A percentile compares a stretch with the other conserved stretches of the same genome.
Conservation (phyloP, 169 alveolate genomes). For the Perkinsus olseni region DNA sequence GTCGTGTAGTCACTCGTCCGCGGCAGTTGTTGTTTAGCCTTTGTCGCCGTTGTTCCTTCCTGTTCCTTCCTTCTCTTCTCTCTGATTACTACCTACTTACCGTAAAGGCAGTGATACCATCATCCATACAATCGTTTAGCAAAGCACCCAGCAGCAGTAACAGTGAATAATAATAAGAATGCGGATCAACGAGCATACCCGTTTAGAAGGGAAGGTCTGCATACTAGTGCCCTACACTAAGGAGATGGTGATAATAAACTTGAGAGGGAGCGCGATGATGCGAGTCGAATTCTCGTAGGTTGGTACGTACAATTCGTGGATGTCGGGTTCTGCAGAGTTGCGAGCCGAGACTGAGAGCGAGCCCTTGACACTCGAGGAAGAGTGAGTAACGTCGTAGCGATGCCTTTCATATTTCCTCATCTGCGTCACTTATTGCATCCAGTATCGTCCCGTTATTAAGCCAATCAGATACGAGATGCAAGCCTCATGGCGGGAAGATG, state of each 20-base stretch:
- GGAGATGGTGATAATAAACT: neutral
- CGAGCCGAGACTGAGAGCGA: neutral
- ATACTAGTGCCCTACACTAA: neutral
- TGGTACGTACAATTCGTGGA: neutral
- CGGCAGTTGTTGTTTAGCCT: too few relatives aligned
- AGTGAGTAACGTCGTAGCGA: neutral
- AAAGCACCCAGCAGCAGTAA: neutral
- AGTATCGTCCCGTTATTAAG: neutral
- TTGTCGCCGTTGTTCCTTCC: neutral
- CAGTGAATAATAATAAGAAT: neutral
- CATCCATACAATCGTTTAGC: neutral
- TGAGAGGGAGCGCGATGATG: neutral
- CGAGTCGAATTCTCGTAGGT: neutral
- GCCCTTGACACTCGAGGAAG: neutral
- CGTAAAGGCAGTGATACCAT: neutral
- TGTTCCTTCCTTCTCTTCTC: neutral
- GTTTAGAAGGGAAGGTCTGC: neutral
- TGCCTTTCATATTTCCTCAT: neutral
- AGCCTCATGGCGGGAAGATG: neutral
- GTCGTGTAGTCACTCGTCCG: too few relatives aligned
- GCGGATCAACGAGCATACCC: slow-evolving; percentile 5
- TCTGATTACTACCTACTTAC: neutral
- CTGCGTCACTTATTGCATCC: neutral
- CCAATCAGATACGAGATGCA: neutral
- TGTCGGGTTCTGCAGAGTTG: neutral